Percentiles rank a stretch among this genome's conserved stretches.
These are phyloP conservation scores for Blastobotrys persicus DNA, from an alignment of 1,139 yeast genomes.

Conservation along the genomic window DNA sequence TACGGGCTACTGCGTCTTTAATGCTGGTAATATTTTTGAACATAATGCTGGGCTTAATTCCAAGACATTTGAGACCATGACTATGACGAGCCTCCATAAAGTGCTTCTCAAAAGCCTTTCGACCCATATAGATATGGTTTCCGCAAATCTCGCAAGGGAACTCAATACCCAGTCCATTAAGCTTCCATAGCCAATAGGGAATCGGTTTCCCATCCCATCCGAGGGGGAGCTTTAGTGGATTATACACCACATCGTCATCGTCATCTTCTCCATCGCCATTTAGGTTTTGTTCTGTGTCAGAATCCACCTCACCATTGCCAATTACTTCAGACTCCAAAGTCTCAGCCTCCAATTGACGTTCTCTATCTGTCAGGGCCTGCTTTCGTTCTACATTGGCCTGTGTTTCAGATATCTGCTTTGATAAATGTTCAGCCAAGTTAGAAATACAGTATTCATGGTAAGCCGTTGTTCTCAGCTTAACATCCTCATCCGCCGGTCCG, in stretches of 20 bases:
- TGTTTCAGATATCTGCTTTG: conserved; percentile 48
- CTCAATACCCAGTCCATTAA: conserved; percentile 76
- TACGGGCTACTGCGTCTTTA: conserved; percentile 54
- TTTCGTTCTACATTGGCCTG: conserved; percentile 62
- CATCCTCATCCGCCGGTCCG: conserved; percentile 10
- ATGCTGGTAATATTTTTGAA: conserved; percentile 68
- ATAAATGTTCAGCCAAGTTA: conserved; percentile 39
- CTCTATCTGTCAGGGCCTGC: conserved; percentile 71
- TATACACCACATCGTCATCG: conserved; percentile 28
- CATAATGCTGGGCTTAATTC: conserved; percentile 52
- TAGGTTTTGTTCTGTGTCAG: conserved; percentile 22
- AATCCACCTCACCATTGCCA: conserved; percentile 19
- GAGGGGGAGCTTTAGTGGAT: conserved; percentile 63
- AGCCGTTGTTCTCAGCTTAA: conserved; percentile 22
- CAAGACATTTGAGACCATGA: conserved; percentile 73
- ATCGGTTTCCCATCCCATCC: conserved; percentile 92
- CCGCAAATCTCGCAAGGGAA: conserved; percentile 89
- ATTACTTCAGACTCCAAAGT: conserved; percentile 43
- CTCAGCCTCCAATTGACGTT: conserved; percentile 55
- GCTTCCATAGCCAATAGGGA: conserved; percentile 88
- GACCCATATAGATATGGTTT: conserved; percentile 68
- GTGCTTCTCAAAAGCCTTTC: conserved; percentile 69
- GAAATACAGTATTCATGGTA: conserved; percentile 41
- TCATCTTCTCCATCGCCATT: conserved; percentile 21
- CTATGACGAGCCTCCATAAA: conserved; percentile 67